Base-by-base conservation (phyloP, 2,329 filamentous ascomycete genomes). In the Colletotrichum theobromicola region DNA sequence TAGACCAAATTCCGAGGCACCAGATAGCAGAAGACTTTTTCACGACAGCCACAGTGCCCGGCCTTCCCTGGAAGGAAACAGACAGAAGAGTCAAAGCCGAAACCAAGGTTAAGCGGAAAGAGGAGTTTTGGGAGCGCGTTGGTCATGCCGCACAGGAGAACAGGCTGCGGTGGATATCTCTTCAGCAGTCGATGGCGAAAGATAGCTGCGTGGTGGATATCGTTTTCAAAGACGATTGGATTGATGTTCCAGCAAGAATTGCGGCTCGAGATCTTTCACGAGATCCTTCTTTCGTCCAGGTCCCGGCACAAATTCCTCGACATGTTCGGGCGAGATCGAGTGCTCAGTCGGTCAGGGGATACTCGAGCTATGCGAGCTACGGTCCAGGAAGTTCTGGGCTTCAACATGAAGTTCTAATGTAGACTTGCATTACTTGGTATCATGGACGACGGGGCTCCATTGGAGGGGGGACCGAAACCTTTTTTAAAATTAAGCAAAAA, bases 161-260 rank as follows among this genome's bases (percentile, higher is more conserved):
- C 58, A 75, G 64, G 34, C n/a, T 35, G 15, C 67, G n/a, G 18
- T 76, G 75, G 75, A 55, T 13, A 15, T 42, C 50, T 15, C 42
- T 76, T 9, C 75, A 76, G 34, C 28, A 72, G 35, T 57, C 67
- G 26, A 76, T 76, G 72, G 72, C 75, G 28, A 50, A 50, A 60
- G 50, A 70, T 21, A 32, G 58, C 26, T 76, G 75, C 46, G 18
- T 76, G 18, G 72, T 76, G n/a, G 75, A 76, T 32, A 71, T 76
- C 18, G 21, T 62, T 7, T 72, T 75, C 50, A 21, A 24, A 42
- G 72, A 35, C 13, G 55, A 53, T 6, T 76, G 74, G 74, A 10
- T 62, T 15, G 28, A 62, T n/a, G 28, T 74, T 34, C 28, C 55
- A 4, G 30, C 64, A 12, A 28, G 26, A 24, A 26, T 35, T 10